Evolutionary conservation across 495 filamentous ascomycete genomes (phyloP), one percentile per base, ranked within the genome.

Genomic region (Penicillium nucicola): DNA sequence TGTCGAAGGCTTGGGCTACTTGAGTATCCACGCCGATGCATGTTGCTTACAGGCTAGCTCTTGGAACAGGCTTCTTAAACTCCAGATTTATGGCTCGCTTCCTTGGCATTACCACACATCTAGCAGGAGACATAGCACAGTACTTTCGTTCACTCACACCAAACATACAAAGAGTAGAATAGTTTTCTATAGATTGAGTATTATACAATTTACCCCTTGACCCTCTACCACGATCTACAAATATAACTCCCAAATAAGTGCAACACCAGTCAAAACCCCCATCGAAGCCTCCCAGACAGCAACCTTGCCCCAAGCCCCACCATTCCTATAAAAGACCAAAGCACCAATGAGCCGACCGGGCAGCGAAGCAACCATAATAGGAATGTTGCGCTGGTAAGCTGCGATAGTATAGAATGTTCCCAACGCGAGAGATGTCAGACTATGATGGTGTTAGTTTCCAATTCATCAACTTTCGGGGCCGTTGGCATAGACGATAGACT

Each of bases 331-430:
- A 41, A 58, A 51, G 0, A 58, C 23, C 14, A 39, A 47, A 9
- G 56, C 51, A 32, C 51, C 56, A 22, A 55, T 32, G 1, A 58
- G 25, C 1, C 56, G 47, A 44, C 46, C 50, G 8, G 56, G 56
- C 11, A 58, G 15, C 0, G 56, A 55, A 25, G 56, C 41, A 18
- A 45, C 42, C 51, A 58, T 58, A 36, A 55, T 48, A 11, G 43
- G 30, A 14, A 32, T 40, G 32, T 58, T 38, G 11, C 43, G 42
- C 42, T 58, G 51, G 42, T 58, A 58, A 6, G 37, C 43, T 36
- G 56, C 50, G 48, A 58, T 54, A 1, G 53, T 47, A 28, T 50
- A 55, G 37, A 50, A 50, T 33, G 56, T 58, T 12, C 56, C 56
- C 35, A 54, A 43, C 28, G 46, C 45, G 31, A 58, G 36, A 25